Evolutionary conservation across 208 protist species (phyloP), one percentile per base, ranked within the genome.

Genomic region (Trypanosoma caninum): DNA sequence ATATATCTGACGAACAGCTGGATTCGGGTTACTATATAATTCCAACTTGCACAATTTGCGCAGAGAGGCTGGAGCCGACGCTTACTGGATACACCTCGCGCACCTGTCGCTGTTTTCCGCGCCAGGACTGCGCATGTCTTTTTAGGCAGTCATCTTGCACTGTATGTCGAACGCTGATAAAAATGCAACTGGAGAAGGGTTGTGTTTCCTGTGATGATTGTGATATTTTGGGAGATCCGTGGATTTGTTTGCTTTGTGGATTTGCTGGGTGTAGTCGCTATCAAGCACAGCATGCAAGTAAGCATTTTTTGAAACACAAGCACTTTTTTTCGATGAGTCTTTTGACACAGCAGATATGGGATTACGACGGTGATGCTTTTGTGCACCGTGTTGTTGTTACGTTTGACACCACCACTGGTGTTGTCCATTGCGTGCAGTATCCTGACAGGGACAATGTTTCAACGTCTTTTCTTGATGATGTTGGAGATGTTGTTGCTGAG

Each of bases 201-300:
- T 10, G 18, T 25, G 60, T 89, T 30, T 65, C 64, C 46, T 95
- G 89, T 71, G 65, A 83, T 59, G 76, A 71, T 18, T 95, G 89
- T 63, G 57, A 78, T 0, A 66, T 84, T 40, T 45, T 71, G 4
- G 80, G 80, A 3, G 89, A 96, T 53, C 82, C 86, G 28, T 97
- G 92, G 92, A 82, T 93, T 44, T 97, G 92, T 59, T 55, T 96
- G 18, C 65, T 93, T n/a, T 97, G 92, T 70, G 88, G 88, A 25
- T 95, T 89, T 69, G 83, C 94, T 2, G 92, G 92, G n/a, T 97
- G 92, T 62, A 93, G 89, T 62, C 75, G 92, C 8, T 97, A 97
- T 63, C 87, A 92, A 44, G 81, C 75, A n/a, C 88, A 83, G 80
- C 92, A 97, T 69, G 89, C 89, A 42, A 81, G 79, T 48, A 76